These are phyloP conservation scores for Beauveria bassiana DNA, from an alignment of 2,329 filamentous ascomycete species.

Conservation along the genomic window DNA sequence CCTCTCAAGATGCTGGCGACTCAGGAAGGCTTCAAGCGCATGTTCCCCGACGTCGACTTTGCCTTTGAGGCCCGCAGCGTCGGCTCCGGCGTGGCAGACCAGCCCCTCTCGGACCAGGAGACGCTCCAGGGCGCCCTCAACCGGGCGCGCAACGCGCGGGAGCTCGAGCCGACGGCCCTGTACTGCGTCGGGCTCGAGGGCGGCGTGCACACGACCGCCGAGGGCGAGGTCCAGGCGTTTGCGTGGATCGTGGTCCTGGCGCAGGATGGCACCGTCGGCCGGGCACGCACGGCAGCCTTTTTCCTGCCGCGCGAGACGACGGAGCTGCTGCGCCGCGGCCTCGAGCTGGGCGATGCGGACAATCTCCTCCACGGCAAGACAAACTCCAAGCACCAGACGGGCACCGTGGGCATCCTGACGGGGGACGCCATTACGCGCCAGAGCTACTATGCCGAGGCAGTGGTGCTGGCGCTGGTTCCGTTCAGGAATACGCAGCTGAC, in stretches of 20 bases:
- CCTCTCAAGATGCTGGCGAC: conserved; percentile 32
- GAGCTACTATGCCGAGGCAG: conserved; percentile 31
- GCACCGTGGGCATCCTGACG: conserved; percentile 33
- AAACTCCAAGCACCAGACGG: conserved; percentile 31
- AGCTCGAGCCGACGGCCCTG: conserved; percentile 23
- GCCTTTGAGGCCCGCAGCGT: conserved; percentile 24
- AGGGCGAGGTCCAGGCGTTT: conserved; percentile 26
- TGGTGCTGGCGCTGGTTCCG: conserved; percentile 33
- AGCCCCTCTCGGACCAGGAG: conserved; percentile 30
- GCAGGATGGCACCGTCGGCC: conserved; percentile 23
- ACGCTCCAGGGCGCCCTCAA: conserved; percentile 32
- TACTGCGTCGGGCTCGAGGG: conserved; percentile 36
- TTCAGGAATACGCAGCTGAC: conserved; percentile 28
- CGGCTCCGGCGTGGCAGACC: conserved; percentile 30
- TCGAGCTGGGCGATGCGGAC: conserved; percentile 33
- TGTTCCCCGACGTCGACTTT: conserved; percentile 24
- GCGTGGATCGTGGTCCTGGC: conserved; percentile 32
- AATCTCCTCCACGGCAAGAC: conserved; percentile 29
- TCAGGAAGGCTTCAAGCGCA: conserved; percentile 26
- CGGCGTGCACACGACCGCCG: conserved; percentile 25
- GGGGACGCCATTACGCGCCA: conserved; percentile 28
- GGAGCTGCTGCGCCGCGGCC: conserved; percentile 26
- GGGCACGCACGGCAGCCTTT: conserved; percentile 30
- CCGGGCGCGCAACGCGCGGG: conserved; percentile 26
- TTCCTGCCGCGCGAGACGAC: conserved; percentile 31